Conservation (phyloP, 108 stramenopile genomes). For the Parietichytrium sp. region DNA sequence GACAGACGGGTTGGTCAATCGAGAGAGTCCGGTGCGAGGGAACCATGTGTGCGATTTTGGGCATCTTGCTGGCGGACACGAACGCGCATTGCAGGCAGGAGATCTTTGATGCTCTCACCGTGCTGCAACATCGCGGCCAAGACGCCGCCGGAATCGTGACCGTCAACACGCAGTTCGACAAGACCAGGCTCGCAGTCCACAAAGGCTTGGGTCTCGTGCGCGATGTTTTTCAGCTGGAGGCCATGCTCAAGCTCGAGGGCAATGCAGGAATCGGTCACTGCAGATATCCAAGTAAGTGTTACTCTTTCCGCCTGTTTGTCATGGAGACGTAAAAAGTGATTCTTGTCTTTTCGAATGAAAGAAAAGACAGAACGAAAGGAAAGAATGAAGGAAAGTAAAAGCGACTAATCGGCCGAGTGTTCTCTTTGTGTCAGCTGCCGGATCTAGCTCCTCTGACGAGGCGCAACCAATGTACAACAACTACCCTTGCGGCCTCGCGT, state of each 20-base stretch:
- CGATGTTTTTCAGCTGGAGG: conserved; percentile 91
- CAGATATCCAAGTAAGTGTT: conserved; percentile 95
- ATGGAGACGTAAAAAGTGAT: conserved; percentile 32
- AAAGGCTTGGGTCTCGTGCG: conserved; percentile 95
- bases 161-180: conserved; percentile 56
- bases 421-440: neutral
- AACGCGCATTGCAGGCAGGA: neutral
- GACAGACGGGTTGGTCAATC: too few species aligned
- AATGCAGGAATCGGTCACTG: conserved; percentile 90
- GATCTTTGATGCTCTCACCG: conserved; percentile 92
- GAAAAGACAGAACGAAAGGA: too few species aligned
- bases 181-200: conserved; percentile 76
- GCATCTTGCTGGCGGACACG: conserved; percentile 73
- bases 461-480: conserved; percentile 92
- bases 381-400: neutral
- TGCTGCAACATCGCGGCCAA: conserved; percentile 98
- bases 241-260: conserved; percentile 85
- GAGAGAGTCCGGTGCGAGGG: too few species aligned
- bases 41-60: conserved; percentile 87
- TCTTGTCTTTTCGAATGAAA: too few species aligned
- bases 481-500: conserved; percentile 91
- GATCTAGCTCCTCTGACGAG: conserved; percentile 25
- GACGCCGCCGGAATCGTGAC: conserved; percentile 98
- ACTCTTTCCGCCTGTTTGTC: conserved; percentile 57
- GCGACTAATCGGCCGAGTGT: neutral